These are phyloP conservation scores for Nitzschia palea DNA, from an alignment of 108 stramenopile species.

Conservation along the genomic window DNA sequence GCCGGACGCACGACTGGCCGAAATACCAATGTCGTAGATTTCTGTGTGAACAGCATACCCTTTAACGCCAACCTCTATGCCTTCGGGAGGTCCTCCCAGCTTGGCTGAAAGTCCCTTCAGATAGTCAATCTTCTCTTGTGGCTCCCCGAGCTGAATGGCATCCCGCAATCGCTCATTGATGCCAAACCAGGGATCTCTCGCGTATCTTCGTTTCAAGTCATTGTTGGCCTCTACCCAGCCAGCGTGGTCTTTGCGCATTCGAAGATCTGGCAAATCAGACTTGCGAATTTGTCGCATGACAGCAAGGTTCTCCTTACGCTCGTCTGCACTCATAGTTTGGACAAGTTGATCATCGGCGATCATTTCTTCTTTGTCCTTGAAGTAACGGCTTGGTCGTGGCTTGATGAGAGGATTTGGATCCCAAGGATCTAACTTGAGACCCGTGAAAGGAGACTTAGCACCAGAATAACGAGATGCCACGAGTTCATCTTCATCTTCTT, in stretches of 20 bases:
- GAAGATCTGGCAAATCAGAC: slow-evolving; percentile 53
- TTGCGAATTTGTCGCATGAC: slow-evolving; percentile 69
- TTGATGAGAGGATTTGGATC: slow-evolving; percentile 83
- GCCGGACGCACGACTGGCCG: slow-evolving; percentile 32
- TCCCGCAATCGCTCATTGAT: slow-evolving; percentile 81
- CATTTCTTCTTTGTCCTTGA: slow-evolving; percentile 31
- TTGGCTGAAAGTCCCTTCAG: slow-evolving; percentile 51
- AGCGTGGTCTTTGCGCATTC: slow-evolving; percentile 49
- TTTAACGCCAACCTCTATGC: slow-evolving; percentile 43
- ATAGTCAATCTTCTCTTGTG: slow-evolving; percentile 53
- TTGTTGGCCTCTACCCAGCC: slow-evolving; percentile 73
- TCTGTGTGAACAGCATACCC: slow-evolving; percentile 71
- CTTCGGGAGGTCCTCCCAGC: slow-evolving; percentile 76
- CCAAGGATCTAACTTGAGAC: slow-evolving; percentile 60
- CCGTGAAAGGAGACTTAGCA: slow-evolving; percentile 54
- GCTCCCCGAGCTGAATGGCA: slow-evolving; percentile 63
- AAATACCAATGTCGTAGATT: slow-evolving; percentile 67
- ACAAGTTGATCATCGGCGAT: slow-evolving; percentile 48
- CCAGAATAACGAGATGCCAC: slow-evolving; percentile 16
- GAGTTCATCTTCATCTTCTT: slow-evolving; percentile 43
- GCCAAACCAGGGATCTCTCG: slow-evolving; percentile 78
- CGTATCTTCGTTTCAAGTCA: slow-evolving; percentile 51
- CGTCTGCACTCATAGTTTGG: slow-evolving; percentile 63
- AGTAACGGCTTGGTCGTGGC: slow-evolving; percentile 75
- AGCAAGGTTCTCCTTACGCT: slow-evolving; percentile 74